Base-by-base conservation (phyloP, 495 filamentous ascomycete species). In the Penicillium ucsense region DNA sequence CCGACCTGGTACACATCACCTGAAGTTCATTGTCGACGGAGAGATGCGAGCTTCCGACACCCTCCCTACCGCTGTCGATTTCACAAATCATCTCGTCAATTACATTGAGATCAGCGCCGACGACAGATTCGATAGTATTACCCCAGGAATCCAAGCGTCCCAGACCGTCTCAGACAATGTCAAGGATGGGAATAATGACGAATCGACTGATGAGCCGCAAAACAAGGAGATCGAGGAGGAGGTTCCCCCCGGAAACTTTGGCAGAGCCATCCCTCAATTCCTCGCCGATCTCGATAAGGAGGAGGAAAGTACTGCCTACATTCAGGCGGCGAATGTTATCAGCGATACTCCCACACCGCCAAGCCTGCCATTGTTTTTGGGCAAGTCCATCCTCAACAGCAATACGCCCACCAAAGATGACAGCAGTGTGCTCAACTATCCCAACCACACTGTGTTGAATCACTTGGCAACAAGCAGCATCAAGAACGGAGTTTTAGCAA, bases 391-490 rank as follows among this genome's bases (percentile, higher is more conserved):
- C 45, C 68, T 98, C 48, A 98, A 98, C 62, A 85, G 85, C 38
- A 83, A 79, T 5, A 91, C 83, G 5, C 80, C 88, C 3, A 89
- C 95, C 73, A 97, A 96, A 69, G 92, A 97, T 66, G 92, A 98
- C 61, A 94, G 88, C 64, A 95, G 89, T 68, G 94, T 98, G 38
- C 67, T 98, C 35, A 89, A 83, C 43, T 89, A 95, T 72, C 92
- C 92, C 9, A 98, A 97, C 55, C 92, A 98, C 53, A 95, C 92
- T 3, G 88, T 98, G 29, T 68, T 98, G 53, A 98, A 98, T 54
- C 92, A 98, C 63, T 71, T 98, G 40, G 91, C 91, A n/a, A 98
- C 92, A 4, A 95, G 89, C 72, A 95, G 89, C 65, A 98, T 98
- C 65, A 96, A 95, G 67, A 86, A 94, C 49, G 85, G 87, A 46